Conservation (phyloP, 805 yeast species). For the Saturnispora hagleri region DNA sequence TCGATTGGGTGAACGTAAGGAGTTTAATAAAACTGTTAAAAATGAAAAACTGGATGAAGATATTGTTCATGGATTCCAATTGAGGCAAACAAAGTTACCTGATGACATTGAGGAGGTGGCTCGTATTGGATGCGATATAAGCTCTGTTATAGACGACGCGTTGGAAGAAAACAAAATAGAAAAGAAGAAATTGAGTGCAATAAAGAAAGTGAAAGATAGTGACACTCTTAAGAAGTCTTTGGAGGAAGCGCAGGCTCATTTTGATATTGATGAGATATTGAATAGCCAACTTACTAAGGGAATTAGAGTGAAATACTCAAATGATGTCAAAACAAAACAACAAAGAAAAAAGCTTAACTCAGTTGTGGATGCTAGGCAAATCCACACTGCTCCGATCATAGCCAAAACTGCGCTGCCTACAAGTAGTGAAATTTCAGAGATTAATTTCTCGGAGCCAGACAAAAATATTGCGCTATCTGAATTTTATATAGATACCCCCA, state of each 20-base stretch:
- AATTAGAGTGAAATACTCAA: conserved; percentile 2
- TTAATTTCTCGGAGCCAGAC: conserved; percentile 1
- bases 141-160: conserved; percentile 9
- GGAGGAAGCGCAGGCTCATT: neutral
- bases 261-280: neutral
- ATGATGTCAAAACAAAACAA: neutral
- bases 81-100: conserved; percentile 8
- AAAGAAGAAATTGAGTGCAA: neutral
- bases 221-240: neutral
- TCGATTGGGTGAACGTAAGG: conserved; percentile 10
- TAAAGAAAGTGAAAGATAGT: neutral
- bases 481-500: neutral
- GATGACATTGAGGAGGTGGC: conserved; percentile 17
- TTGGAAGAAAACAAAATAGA: neutral
- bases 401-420: neutral
- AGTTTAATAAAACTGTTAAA: conserved; percentile 12
- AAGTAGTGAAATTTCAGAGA: neutral
- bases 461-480: neutral
- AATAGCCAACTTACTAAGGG: neutral
- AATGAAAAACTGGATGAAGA: conserved; percentile 15
- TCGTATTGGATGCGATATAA: neutral
- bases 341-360: neutral
- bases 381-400: neutral
- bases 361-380: neutral
- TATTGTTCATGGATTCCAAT: conserved; percentile 14